phyloP scores from a whole-genome alignment of 2,329 filamentous ascomycete genomes.

The Dryadomyces quercivorus region DNA sequence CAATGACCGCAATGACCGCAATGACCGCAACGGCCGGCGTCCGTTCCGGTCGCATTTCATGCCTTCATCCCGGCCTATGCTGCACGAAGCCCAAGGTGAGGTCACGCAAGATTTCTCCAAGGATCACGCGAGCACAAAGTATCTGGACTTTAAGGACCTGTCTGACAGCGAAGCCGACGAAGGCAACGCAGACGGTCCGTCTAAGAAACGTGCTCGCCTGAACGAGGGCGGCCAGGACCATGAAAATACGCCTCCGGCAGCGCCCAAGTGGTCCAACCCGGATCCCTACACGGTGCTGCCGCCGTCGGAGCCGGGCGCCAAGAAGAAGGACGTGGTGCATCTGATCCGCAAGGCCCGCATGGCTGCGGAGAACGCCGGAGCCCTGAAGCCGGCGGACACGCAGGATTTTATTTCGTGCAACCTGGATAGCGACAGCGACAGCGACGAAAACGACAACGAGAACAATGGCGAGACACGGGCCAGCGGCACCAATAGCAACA shows the following conservation, averaged over 20 bases:
- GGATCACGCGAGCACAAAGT: conserved; percentile 34
- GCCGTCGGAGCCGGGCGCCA: conserved; percentile 57
- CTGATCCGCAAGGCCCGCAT: conserved; percentile 82
- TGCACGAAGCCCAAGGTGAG: conserved; percentile 25
- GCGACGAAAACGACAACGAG: neutral
- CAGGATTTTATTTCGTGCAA: conserved; percentile 89
- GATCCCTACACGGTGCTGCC: conserved; percentile 86
- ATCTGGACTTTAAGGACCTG: conserved; percentile 41
- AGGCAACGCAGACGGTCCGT: conserved; percentile 13
- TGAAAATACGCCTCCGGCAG: too few relatives aligned
- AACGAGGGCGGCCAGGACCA: neutral
- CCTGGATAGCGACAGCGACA: conserved; percentile 40
- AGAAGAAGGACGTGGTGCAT: conserved; percentile 79
- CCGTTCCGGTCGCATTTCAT: conserved; percentile 20
- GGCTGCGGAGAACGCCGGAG: conserved; percentile 32
- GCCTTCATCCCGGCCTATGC: conserved; percentile 36
- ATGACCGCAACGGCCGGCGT: neutral
- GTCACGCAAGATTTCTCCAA: conserved; percentile 35
- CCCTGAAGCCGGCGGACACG: conserved; percentile 40
- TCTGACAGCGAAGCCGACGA: conserved; percentile 47
- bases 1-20: conserved; percentile 2
- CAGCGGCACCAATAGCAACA: neutral
- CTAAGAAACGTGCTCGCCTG: conserved; percentile 10
- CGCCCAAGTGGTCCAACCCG: conserved; percentile 87
- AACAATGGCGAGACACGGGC: conserved; percentile 2